Conservation (phyloP, 805 yeast genomes). For the Barnettozyma californica region DNA sequence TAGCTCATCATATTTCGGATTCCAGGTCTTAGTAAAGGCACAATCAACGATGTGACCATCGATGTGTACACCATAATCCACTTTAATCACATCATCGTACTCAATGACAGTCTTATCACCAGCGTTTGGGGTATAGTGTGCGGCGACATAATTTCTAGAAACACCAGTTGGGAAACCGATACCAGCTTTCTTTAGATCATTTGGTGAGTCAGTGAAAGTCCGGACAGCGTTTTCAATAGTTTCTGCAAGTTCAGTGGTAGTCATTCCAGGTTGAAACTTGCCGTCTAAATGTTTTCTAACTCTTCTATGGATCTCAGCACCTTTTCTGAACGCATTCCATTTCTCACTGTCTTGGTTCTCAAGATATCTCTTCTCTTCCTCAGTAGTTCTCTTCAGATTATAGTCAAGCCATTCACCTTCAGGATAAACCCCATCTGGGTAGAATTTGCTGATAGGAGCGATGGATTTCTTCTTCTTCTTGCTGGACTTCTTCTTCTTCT, state of each 20-base stretch:
- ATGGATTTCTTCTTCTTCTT: conserved; percentile 49
- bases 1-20: conserved; percentile 74
- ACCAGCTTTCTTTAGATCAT: conserved; percentile 68
- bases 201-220: conserved; percentile 51
- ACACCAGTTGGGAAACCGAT: conserved; percentile 99
- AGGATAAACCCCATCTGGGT: conserved; percentile 70
- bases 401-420: conserved; percentile 87
- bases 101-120: conserved; percentile 80
- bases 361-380: conserved; percentile 78
- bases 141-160: conserved; percentile 89
- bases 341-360: conserved; percentile 54
- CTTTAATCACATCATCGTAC: conserved; percentile 92
- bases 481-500: conserved; percentile 54
- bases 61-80: conserved; percentile 94
- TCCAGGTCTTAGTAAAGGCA: conserved; percentile 89
- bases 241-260: conserved; percentile 85
- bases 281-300: conserved; percentile 77
- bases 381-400: conserved; percentile 67
- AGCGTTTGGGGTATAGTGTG: conserved; percentile 95
- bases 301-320: conserved; percentile 92
- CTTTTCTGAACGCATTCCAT: conserved; percentile 90
- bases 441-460: conserved; percentile 60
- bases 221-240: conserved; percentile 82
- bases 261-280: conserved; percentile 83
- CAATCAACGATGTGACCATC: conserved; percentile 92